A percentile compares a stretch with the other conserved stretches of the same genome.
These are phyloP conservation scores for Candida sojae DNA, from an alignment of 1,139 yeast species.

Conservation along the genomic window DNA sequence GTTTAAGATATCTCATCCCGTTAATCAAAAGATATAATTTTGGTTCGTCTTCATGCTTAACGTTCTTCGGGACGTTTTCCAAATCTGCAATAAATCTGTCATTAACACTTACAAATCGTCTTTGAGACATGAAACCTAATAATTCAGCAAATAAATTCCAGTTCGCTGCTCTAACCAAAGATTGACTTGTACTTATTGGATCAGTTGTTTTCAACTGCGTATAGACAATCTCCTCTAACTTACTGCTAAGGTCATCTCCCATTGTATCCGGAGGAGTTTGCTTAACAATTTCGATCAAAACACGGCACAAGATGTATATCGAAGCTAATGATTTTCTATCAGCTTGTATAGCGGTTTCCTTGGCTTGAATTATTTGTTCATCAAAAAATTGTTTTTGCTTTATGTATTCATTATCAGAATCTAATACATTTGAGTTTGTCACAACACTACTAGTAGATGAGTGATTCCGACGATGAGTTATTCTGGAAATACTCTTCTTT, in stretches of 20 bases:
- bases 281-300: conserved; percentile 86
- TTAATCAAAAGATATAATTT: conserved; percentile 73
- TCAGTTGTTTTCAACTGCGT: conserved; percentile 88
- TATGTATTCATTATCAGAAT: conserved; percentile 19
- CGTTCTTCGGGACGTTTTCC: conserved; percentile 69
- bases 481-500: conserved; percentile 39
- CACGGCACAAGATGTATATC: conserved; percentile 89
- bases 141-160: conserved; percentile 93
- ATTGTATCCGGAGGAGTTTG: conserved; percentile 75
- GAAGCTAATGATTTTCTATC: conserved; percentile 86
- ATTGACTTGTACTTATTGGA: conserved; percentile 61
- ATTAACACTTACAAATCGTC: conserved; percentile 81
- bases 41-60: conserved; percentile 64
- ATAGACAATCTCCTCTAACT: conserved; percentile 90
- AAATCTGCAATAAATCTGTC: conserved; percentile 92
- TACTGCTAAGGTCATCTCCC: conserved; percentile 80
- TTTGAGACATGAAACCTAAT: conserved; percentile 86
- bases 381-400: conserved; percentile 30
- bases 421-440: conserved; percentile 2
- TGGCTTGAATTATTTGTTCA: conserved; percentile 55
- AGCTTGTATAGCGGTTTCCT: conserved; percentile 75
- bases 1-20: conserved; percentile 84
- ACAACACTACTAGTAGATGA: conserved; percentile 29
- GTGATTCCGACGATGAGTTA: conserved; percentile 41
- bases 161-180: conserved; percentile 81